These are phyloP conservation scores for Vigna mungo DNA, from an alignment of 306 rosid species.

Conservation along the genomic window DNA sequence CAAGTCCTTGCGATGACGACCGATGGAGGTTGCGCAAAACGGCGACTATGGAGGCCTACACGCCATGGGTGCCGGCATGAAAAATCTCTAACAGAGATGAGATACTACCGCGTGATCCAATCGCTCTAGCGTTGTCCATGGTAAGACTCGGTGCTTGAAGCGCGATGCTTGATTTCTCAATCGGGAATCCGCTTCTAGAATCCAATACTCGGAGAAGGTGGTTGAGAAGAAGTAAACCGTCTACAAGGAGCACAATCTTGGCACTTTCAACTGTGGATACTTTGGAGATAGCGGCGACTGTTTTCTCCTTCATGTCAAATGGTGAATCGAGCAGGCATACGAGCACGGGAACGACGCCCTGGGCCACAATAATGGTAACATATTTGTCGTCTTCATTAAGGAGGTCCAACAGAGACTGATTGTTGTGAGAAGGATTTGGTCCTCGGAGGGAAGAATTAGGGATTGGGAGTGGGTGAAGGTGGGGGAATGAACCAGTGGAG, in stretches of 20 bases:
- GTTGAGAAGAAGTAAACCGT: conserved; percentile 75
- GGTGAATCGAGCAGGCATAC: conserved; percentile 73
- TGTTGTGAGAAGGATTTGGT: no score
- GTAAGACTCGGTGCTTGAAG: conserved; percentile 70
- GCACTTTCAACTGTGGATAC: conserved; percentile 76
- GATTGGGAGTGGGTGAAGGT: no score
- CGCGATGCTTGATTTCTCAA: conserved; percentile 77
- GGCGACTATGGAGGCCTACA: conserved; percentile 80
- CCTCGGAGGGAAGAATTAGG: no score
- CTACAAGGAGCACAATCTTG: conserved; percentile 66
- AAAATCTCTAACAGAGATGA: conserved; percentile 90
- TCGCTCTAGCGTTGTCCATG: conserved; percentile 80
- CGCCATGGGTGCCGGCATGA: conserved; percentile 82
- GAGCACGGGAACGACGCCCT: conserved; percentile 86
- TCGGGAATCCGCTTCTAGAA: conserved; percentile 77
- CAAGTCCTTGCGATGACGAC: no score
- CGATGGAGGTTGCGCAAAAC: conserved; percentile 65
- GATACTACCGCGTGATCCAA: conserved; percentile 88
- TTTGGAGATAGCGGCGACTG: conserved; percentile 74
- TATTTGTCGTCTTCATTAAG: conserved; percentile 83
- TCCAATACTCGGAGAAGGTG: conserved; percentile 78
- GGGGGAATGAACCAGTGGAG: no score
- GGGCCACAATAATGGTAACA: conserved; percentile 88
- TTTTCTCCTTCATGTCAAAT: conserved; percentile 69
- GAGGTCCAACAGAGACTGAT: conserved; percentile 48